Conservation (phyloP, 2,329 filamentous ascomycete genomes). For the Tolypocladium guangdongense region DNA sequence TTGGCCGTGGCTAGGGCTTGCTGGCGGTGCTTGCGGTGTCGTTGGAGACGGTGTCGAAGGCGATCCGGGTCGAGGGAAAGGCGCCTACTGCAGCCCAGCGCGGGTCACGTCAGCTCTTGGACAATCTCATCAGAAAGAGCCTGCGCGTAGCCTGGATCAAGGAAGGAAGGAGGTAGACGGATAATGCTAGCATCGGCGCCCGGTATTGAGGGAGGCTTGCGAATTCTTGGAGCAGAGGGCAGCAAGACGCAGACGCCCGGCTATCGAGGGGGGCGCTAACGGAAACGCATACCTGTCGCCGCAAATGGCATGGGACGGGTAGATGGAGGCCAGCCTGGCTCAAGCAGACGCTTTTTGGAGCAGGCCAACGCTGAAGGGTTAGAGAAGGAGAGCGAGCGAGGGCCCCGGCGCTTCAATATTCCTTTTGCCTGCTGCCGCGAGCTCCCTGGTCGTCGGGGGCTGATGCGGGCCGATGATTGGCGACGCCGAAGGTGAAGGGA, state of each 20-base stretch:
- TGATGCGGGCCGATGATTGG: conserved; percentile 1
- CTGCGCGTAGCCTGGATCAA: not conserved
- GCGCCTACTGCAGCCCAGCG: conserved; percentile 3
- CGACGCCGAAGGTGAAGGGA: conserved; percentile 3
- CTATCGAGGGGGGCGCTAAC: conserved; percentile 4
- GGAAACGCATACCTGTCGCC: conserved; percentile 7
- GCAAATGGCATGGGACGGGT: conserved; percentile 6
- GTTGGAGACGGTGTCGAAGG: not conserved
- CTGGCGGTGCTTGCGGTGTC: not conserved
- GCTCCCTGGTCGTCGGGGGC: conserved; percentile 1
- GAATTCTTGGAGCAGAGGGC: not conserved
- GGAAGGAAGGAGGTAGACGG: not conserved
- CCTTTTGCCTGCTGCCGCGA: not conserved
- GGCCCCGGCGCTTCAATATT: not conserved
- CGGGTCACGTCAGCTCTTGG: conserved; percentile 8
- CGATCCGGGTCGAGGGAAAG: not conserved
- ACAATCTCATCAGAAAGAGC: not conserved
- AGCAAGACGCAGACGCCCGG: not conserved
- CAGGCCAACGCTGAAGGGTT: not conserved
- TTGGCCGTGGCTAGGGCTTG: not conserved
- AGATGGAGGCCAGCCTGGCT: not conserved
- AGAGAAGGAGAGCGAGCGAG: not conserved
- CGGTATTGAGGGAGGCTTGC: conserved; percentile 1
- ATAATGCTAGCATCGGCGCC: not conserved
- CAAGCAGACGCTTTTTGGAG: not conserved